phyloP scores from a whole-genome alignment of 1,139 yeast species.

The Yamadazyma dendronema region DNA sequence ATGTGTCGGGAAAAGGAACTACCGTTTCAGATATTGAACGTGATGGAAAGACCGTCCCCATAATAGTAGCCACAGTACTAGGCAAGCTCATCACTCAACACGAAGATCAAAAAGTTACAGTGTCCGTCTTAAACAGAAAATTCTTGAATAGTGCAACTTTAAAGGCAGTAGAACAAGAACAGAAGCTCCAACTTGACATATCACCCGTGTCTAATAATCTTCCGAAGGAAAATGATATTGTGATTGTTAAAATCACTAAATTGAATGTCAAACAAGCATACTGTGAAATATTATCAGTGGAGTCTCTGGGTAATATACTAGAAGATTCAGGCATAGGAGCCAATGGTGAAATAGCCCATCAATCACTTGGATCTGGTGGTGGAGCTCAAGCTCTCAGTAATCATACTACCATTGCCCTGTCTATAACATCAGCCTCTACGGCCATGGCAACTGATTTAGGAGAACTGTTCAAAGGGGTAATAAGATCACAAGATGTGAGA shows the following conservation, averaged over 20 bases:
- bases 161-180: neutral
- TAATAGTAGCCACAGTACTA: slow-evolving; percentile 65
- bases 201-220: slow-evolving; percentile 39
- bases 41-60: slow-evolving; percentile 32
- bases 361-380: slow-evolving; percentile 47
- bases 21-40: slow-evolving; percentile 31
- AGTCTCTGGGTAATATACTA: slow-evolving; percentile 56
- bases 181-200: slow-evolving; percentile 4
- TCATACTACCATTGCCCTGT: slow-evolving; percentile 46
- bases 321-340: slow-evolving; percentile 69
- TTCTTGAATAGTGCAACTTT: too few relatives aligned
- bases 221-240: slow-evolving; percentile 85
- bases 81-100: slow-evolving; percentile 49
- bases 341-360: slow-evolving; percentile 50
- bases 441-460: slow-evolving; percentile 68
- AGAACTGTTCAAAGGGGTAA: slow-evolving; percentile 87
- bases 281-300: slow-evolving; percentile 82
- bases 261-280: slow-evolving; percentile 69
- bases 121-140: slow-evolving; percentile 7
- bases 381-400: slow-evolving; percentile 49
- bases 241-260: slow-evolving; percentile 71
- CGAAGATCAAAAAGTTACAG: slow-evolving; percentile 4
- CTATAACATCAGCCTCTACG: slow-evolving; percentile 30
- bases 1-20: slow-evolving; percentile 40
- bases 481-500: slow-evolving; percentile 84